These are phyloP conservation scores for Effrenium voratum DNA, from an alignment of 73 alveolate genomes.

Conservation along the genomic window DNA sequence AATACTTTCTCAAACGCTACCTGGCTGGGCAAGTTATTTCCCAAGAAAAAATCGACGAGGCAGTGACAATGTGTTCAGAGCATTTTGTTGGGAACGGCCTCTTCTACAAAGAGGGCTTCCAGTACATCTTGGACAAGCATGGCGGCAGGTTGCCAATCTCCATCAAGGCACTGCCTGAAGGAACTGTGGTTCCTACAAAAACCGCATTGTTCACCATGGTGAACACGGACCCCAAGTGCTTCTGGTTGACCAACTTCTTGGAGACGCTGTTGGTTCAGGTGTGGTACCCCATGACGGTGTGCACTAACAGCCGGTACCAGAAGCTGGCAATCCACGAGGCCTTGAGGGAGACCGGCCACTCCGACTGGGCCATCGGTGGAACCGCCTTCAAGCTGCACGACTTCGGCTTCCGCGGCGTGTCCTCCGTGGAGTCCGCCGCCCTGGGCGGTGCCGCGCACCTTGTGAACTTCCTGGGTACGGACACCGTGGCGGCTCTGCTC, in stretches of 20 bases:
- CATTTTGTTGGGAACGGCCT: slow-evolving; percentile 65
- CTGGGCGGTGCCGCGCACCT: slow-evolving; percentile 56
- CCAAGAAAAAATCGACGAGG: slow-evolving; percentile 62
- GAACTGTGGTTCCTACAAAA: slow-evolving; percentile 44
- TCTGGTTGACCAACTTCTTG: slow-evolving; percentile 76
- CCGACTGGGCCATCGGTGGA: slow-evolving; percentile 33
- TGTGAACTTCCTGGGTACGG: slow-evolving; percentile 82
- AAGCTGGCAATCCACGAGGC: slow-evolving; percentile 43
- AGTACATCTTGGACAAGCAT: slow-evolving; percentile 60
- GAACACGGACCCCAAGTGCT: slow-evolving; percentile 85
- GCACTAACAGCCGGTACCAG: slow-evolving; percentile 56
- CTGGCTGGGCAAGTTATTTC: slow-evolving; percentile 47
- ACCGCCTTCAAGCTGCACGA: slow-evolving; percentile 62
- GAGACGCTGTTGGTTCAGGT: slow-evolving; percentile 84
- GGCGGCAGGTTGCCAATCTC: slow-evolving; percentile 77
- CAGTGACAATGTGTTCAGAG: slow-evolving; percentile 39
- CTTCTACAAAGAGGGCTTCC: slow-evolving; percentile 49
- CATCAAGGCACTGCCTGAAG: slow-evolving; percentile 85
- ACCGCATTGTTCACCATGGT: slow-evolving; percentile 66
- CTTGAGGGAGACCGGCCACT: slow-evolving; percentile 1
- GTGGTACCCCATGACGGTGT: slow-evolving; percentile 81
- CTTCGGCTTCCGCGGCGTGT: slow-evolving; percentile 89
- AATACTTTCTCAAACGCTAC: slow-evolving; percentile 71
- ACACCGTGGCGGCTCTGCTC: slow-evolving; percentile 72
- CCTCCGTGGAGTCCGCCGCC: slow-evolving; percentile 93